Base-by-base conservation (phyloP, 495 filamentous ascomycete species). In the Neurospora africana region DNA sequence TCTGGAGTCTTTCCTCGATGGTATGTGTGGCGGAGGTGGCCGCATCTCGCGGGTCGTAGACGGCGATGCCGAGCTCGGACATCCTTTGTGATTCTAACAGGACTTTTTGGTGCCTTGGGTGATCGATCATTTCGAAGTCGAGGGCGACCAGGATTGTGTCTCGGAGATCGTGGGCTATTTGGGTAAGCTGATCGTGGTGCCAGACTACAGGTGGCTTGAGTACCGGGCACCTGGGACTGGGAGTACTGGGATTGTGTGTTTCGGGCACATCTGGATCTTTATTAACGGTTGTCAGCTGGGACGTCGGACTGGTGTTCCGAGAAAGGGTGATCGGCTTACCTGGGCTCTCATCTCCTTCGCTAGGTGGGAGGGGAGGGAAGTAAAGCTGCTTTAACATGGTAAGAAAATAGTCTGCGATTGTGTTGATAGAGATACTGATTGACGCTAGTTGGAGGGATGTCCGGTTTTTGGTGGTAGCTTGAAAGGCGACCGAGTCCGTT, bases 401-500 rank as follows among this genome's bases (percentile, higher is more conserved):
- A 30, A 30, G 5, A 17, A 1, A 17, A 30, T 15, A 17, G 17
- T 6, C 1, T 23, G 44, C 5, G 5, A 58, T 7, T 7, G 23
- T 30, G 23, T 4, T 30, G 13, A 61, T 61, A 58, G 23, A 58
- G 13, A 15, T 61, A 30, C 2, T 30, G 21, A 17, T 17, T 30
- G 23, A 17, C 5, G 21, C 53, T 27, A 8, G 23, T 1, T 8
- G 13, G 6, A 7, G 11, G 2, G 5, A 61, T 61, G 13, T 1
- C 23, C 5, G 0, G 5, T 7, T 30, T 0, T 61, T 2, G 23
- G 0, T 0, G 13, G 0, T 11, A 17, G 13, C 1, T 8, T 2
- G 0, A 1, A 8, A 13, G 30, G 53, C 2, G 53, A 2, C 13
- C 13, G 13, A 61, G 5, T 3, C 2, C 5, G 53, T 27, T 17